phyloP scores from a whole-genome alignment of 106 monocot species.

The Allium sativum region DNA sequence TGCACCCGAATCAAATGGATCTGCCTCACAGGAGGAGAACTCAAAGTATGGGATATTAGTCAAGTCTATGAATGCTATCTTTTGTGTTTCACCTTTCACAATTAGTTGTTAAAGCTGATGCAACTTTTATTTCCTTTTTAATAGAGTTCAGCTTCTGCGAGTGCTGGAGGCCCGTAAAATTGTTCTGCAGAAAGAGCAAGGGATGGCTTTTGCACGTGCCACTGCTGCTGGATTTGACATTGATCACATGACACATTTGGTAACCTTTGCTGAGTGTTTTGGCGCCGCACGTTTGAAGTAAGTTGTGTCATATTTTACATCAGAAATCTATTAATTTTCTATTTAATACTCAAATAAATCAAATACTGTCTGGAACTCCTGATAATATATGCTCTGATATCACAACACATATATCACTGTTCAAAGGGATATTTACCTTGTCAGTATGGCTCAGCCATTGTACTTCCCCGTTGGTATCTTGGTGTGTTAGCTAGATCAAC shows the following conservation, averaged over 20 bases:
- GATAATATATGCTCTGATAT: no score
- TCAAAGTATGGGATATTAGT: conserved; percentile 39
- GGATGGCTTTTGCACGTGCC: conserved; percentile 93
- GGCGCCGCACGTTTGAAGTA: conserved; percentile 76
- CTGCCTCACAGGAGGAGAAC: conserved; percentile 30
- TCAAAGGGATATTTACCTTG: no score
- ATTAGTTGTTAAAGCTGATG: neutral
- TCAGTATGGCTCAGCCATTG: no score
- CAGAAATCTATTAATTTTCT: no score
- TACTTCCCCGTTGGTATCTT: no score
- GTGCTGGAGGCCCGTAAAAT: conserved; percentile 68
- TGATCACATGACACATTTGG: conserved; percentile 48
- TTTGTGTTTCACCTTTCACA: conserved; percentile 1
- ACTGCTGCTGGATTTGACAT: conserved; percentile 80
- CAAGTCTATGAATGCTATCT: neutral
- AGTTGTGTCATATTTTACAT: conserved; percentile 10
- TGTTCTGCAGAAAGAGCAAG: conserved; percentile 83
- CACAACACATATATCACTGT: no score
- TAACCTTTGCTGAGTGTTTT: conserved; percentile 78
- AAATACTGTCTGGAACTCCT: no score
- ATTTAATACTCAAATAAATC: no score
- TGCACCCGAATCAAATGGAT: conserved; percentile 44
- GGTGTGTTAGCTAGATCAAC: no score
- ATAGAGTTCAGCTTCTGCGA: conserved; percentile 73
- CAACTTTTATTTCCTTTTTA: neutral